Evolutionary conservation across 1,284 basidiomycete genomes (phyloP), one percentile per base, ranked within the genome.

Genomic region (Mycena sp.): DNA sequence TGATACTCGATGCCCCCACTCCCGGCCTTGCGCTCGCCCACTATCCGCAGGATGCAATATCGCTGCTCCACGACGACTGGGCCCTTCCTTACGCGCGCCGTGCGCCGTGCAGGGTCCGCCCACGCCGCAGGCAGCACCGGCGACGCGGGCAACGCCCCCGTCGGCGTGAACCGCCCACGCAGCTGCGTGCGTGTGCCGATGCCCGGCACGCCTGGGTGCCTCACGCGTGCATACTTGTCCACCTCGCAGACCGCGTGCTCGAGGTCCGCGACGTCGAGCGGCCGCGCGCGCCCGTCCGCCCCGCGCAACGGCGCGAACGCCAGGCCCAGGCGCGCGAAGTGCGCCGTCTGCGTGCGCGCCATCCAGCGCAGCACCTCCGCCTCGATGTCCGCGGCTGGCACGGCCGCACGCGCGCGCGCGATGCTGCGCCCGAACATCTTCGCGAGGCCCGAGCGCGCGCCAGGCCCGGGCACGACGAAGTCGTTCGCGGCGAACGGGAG

Each of bases 161-260:
- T 66, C 1, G 72, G 75, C 12, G 60, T 69, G 65, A 81, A 87
- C 3, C 58, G 44, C 60, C 59, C 2, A 4, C 45, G 38, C 57
- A 59, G 44, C 40, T 67, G 21, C 35, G 56, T 59, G 5, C 72
- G 69, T 40, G 75, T 61, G 21, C 52, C 44, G 6, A 41, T 67
- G 29, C 78, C 80, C 62, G 73, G 76, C 37, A 82, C 69, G 23
- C 69, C 48, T 3, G 80, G 80, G 67, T 81, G 80, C 12, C 72
- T 76, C 19, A 75, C 74, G n/a, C 88, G 83, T 21, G 83, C 75
- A 64, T 89, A 90, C 70, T 90, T 90, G 75, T 89, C 86, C 23
- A 88, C 77, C 68, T 91, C 89, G 71, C 89, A 91, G 19, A 90
- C 72, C 0, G 85, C 81, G 69, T 91, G 89, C 73, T 91, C 89